Base-by-base conservation (phyloP, 2,329 filamentous ascomycete species). In the Verticillium nonalfalfae region DNA sequence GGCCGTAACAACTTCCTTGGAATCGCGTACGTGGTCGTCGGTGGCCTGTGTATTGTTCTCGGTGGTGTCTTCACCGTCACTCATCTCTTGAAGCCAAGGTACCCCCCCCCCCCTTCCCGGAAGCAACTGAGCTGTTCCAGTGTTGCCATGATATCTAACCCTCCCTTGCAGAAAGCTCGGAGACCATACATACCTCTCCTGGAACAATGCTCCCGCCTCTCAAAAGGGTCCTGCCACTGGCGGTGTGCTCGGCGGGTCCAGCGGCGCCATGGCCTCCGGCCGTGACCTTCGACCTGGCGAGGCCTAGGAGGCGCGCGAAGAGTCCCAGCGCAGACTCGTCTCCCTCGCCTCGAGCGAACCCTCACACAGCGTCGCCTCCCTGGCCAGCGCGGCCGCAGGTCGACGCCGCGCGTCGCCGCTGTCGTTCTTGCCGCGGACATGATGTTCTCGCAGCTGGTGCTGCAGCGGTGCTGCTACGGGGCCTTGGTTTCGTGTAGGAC, bases 111-210 rank as follows among this genome's bases (percentile, higher is more conserved):
- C 64, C 59, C 61, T n/a, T n/a, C n/a, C n/a, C n/a, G n/a, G 14
- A 4, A 31, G 26, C 26, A 31, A 31, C 26, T 31, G 26, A 31
- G 26, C 26, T 31, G 26, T 31, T 31, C 26, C 26, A 31, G 26
- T 31, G 26, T 31, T 31, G 26, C 26, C 26, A 31, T 31, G 26
- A 4, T 36, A 63, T 15, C 2, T 7, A 6, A 11, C 39, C n/a
- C 38, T 21, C 56, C 11, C n/a, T 26, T 31, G 13, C 67, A 94
- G 95, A 71, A 99, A 98, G 90, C 85, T 99, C 52, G 95, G 95
- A 64, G 95, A 99, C 74, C 95, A 98, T 76, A 97, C 93, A 9
- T 98, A 99, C 74, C 84, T 99, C 57, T 95, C 91, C 31, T 99
- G 95, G 95, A 97, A 98, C 74, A 85, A 86, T 62, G 78, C 77